phyloP scores from a whole-genome alignment of 805 yeast genomes.

The Isabelozyma pseudorhagii region DNA sequence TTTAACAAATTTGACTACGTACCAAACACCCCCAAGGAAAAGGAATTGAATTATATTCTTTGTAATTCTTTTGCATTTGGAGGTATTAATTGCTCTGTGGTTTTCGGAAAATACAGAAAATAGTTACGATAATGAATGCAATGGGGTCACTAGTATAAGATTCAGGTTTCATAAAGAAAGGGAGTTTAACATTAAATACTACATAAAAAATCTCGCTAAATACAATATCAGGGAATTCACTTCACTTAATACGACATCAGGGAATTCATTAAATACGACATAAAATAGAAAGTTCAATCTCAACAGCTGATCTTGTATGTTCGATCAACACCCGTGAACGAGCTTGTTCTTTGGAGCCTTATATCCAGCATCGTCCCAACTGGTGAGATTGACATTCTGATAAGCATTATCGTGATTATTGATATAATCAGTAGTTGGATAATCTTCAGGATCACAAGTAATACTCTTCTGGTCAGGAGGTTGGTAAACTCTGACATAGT shows the following conservation, averaged over 20 bases:
- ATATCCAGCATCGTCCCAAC: slow-evolving; percentile 76
- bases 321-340: slow-evolving; percentile 11
- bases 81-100: slow-evolving; percentile 83
- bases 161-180: too few species aligned
- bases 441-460: slow-evolving; percentile 84
- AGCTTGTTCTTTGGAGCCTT: slow-evolving; percentile 37
- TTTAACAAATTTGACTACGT: slow-evolving; percentile 58
- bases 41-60: slow-evolving; percentile 54
- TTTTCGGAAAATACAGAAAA: slow-evolving; percentile 31
- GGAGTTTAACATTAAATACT: too few species aligned
- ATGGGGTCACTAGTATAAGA: too few species aligned
- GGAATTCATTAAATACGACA: too few species aligned
- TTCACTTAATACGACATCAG: too few species aligned
- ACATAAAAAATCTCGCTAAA: too few species aligned
- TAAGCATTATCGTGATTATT: slow-evolving; percentile 68
- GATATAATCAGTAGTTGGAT: slow-evolving; percentile 86
- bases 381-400: slow-evolving; percentile 61
- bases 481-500: slow-evolving; percentile 90
- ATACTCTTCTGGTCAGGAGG: slow-evolving; percentile 58
- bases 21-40: slow-evolving; percentile 39
- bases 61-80: slow-evolving; percentile 97
- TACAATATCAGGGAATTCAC: too few species aligned
- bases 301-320: too few species aligned
- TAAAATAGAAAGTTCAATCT: too few species aligned
- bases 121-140: not conserved